Percentiles rank a stretch among this genome's conserved stretches.
Evolutionary conservation across 768 basidiomycete species (phyloP).

Genomic region (Rhodotorula kratochvilovae): DNA sequence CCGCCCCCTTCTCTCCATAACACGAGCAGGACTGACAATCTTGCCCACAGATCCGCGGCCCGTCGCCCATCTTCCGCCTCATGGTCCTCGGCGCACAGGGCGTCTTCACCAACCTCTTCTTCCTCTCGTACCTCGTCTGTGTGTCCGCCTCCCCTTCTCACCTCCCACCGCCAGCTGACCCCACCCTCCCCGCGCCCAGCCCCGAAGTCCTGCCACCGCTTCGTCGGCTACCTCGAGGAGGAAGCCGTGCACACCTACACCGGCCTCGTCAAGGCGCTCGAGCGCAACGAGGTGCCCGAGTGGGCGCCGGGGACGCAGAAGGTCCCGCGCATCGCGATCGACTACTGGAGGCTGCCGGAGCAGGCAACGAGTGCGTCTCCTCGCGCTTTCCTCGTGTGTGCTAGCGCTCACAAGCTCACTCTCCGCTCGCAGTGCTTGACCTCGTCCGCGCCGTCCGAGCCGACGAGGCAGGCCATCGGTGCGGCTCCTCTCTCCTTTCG

Average conservation of each 20-base stretch:
- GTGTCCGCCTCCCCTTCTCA: neutral
- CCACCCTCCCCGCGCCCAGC: slow-evolving; percentile 37
- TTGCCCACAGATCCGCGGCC: slow-evolving; percentile 57
- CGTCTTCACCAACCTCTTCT: slow-evolving; percentile 56
- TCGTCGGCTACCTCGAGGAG: slow-evolving; percentile 40
- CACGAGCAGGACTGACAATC: neutral
- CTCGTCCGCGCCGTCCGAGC: slow-evolving; percentile 44
- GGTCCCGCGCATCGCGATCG: slow-evolving; percentile 79
- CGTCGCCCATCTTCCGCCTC: slow-evolving; percentile 72
- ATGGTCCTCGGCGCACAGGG: slow-evolving; percentile 87
- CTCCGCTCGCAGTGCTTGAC: slow-evolving; percentile 57
- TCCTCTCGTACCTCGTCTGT: slow-evolving; percentile 60
- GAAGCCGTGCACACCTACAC: slow-evolving; percentile 50
- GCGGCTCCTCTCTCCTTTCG: neutral
- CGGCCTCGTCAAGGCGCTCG: slow-evolving; percentile 74
- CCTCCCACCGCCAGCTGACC: neutral
- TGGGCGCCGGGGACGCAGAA: slow-evolving; percentile 54
- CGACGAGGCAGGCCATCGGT: slow-evolving; percentile 64
- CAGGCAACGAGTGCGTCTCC: slow-evolving; percentile 55
- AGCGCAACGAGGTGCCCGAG: slow-evolving; percentile 71
- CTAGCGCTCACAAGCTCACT: neutral
- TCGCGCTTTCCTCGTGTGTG: neutral
- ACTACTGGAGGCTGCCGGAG: slow-evolving; percentile 79
- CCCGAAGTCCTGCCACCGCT: slow-evolving; percentile 37
- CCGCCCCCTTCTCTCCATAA: no score